phyloP scores from a whole-genome alignment of 148 eudicot species.

The Gaultheria prostrata region DNA sequence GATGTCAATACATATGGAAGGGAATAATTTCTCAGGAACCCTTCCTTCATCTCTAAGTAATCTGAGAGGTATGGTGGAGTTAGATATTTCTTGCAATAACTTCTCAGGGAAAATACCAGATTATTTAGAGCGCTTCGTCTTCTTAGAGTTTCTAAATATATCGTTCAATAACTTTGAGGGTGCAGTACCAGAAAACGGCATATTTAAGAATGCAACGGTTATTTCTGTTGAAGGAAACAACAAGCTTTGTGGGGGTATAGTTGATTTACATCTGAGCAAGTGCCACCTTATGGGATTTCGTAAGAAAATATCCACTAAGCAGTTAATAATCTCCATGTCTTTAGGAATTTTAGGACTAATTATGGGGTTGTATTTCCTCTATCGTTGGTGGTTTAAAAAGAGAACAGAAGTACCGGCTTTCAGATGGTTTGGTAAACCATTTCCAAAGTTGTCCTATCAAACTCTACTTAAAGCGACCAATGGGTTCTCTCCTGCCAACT shows the following conservation, averaged over 20 bases:
- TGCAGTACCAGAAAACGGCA: too few relatives aligned
- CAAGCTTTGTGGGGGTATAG: slow-evolving; percentile 33
- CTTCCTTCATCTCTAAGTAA: neutral
- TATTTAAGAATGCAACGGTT: too few relatives aligned
- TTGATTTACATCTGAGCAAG: slow-evolving; percentile 17
- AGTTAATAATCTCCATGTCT: neutral
- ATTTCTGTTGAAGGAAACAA: too few relatives aligned
- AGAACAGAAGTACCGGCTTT: neutral
- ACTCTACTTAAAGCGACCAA: neutral
- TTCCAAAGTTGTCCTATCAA: neutral
- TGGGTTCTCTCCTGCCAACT: too few relatives aligned
- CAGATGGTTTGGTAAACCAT: neutral
- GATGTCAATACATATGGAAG: neutral
- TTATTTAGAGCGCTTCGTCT: neutral
- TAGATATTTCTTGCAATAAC: slow-evolving; percentile 11
- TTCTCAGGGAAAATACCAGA: neutral
- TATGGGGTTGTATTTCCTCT: neutral
- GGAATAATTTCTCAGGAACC: neutral
- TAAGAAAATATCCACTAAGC: neutral
- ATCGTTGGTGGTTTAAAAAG: neutral
- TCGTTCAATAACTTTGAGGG: too few relatives aligned
- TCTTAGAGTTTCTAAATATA: neutral
- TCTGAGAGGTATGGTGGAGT: neutral
- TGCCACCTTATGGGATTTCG: slow-evolving; percentile 1
- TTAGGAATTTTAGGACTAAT: neutral